phyloP scores from a whole-genome alignment of 352 stramenopile genomes.

The Blastocystis sp. region DNA sequence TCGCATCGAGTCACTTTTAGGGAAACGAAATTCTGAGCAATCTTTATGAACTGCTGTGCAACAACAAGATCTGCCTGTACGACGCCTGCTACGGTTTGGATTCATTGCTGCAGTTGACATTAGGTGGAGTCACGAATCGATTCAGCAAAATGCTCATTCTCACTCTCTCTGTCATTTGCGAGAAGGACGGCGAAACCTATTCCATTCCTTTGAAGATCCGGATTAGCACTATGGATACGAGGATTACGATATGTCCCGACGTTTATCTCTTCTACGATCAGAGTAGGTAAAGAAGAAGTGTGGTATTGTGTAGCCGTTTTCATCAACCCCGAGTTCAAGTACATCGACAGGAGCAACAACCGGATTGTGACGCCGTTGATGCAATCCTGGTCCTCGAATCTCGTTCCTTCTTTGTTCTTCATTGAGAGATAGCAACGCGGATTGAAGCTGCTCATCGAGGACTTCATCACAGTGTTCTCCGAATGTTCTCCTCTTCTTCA shows the following conservation, averaged over 20 bases:
- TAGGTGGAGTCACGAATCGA: neutral
- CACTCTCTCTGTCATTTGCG: slow-evolving; percentile 28
- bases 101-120: neutral
- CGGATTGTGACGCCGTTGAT: slow-evolving; percentile 7
- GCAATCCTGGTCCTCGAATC: neutral
- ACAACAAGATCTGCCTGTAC: slow-evolving; percentile 22
- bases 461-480: slow-evolving; percentile 3
- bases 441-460: neutral
- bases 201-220: slow-evolving; percentile 29
- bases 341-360: neutral
- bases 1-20: neutral
- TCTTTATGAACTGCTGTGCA: neutral
- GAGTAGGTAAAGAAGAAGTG: neutral
- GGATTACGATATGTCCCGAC: neutral
- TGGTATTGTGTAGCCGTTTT: neutral
- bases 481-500: slow-evolving; percentile 33
- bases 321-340: neutral
- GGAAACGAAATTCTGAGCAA: neutral
- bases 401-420: neutral
- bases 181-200: slow-evolving; percentile 18
- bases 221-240: neutral
- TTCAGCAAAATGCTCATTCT: neutral
- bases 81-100: neutral
- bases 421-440: neutral
- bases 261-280: slow-evolving; percentile 32